These are phyloP conservation scores for Cordyceps pruinosa DNA, from an alignment of 2,329 filamentous ascomycete species.

Conservation along the genomic window DNA sequence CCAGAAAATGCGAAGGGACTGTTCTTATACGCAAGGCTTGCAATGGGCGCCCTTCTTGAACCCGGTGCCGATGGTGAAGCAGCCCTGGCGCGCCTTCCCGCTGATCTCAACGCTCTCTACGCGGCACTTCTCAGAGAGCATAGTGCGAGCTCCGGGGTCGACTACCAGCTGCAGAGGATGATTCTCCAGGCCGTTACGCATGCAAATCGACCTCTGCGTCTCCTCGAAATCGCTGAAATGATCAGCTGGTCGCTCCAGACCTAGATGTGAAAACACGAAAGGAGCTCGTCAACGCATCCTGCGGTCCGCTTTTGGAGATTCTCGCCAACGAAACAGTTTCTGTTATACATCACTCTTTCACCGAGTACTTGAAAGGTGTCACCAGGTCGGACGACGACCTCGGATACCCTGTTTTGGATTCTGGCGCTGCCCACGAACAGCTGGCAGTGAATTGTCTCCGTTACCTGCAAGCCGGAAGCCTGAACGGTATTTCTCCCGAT, in stretches of 20 bases:
- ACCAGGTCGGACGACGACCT: constrained; percentile 11
- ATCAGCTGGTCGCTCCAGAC: constrained; percentile 12
- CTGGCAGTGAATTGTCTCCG: neutral
- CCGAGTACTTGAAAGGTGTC: constrained; percentile 34
- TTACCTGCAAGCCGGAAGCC: neutral
- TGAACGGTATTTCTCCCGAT: neutral
- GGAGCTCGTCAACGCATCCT: constrained; percentile 31
- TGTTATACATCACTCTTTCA: constrained; percentile 43
- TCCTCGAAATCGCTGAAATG: constrained; percentile 33
- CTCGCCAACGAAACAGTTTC: constrained; percentile 37
- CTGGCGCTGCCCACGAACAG: neutral
- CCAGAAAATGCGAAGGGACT: constrained; percentile 33
- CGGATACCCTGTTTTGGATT: constrained; percentile 15
- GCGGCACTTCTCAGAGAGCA: constrained; percentile 1
- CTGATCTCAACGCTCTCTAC: neutral
- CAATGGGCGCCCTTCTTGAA: constrained; percentile 32
- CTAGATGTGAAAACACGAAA: constrained; percentile 26
- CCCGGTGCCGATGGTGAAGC: constrained; percentile 19
- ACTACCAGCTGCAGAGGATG: constrained; percentile 27
- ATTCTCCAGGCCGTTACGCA: constrained; percentile 37
- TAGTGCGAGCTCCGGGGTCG: constrained; percentile 22
- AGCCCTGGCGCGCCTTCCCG: constrained; percentile 27
- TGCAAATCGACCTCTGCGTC: constrained; percentile 31
- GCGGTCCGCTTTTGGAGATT: constrained; percentile 39
- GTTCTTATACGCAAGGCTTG: constrained; percentile 38